Conservation (phyloP, 2,329 filamentous ascomycete genomes). For the Sarocladium oryzae region DNA sequence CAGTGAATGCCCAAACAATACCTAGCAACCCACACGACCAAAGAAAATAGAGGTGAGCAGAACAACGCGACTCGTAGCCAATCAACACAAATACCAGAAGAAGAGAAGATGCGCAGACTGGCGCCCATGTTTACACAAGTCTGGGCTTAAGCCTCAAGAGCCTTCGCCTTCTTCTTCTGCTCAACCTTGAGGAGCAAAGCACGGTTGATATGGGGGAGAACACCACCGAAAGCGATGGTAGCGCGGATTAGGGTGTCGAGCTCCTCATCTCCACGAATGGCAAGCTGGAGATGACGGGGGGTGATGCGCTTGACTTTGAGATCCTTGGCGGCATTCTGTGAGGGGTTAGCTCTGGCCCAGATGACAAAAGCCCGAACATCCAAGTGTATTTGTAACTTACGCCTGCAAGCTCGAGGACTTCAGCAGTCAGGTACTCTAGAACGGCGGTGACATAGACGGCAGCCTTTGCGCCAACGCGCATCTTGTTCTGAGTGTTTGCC, state of each 20-base stretch:
- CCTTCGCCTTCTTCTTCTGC: slow-evolving; percentile 84
- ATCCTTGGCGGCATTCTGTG: slow-evolving; percentile 91
- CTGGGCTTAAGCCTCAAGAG: slow-evolving; percentile 34
- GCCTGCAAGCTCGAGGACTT: slow-evolving; percentile 95
- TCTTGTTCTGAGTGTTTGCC: slow-evolving; percentile 99
- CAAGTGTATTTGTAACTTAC: slow-evolving; percentile 42
- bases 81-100: background rate
- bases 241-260: slow-evolving; percentile 95
- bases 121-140: background rate
- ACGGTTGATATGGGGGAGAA: slow-evolving; percentile 97
- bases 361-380: background rate
- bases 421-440: slow-evolving; percentile 94
- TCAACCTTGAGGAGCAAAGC: slow-evolving; percentile 92
- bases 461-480: slow-evolving; percentile 97
- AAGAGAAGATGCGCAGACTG: background rate
- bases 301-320: slow-evolving; percentile 99
- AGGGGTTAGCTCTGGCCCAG: background rate
- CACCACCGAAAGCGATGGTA: slow-evolving; percentile 97
- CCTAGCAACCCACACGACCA: slow-evolving; percentile 7
- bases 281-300: slow-evolving; percentile 92
- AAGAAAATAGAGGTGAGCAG: background rate
- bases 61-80: background rate
- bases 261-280: slow-evolving; percentile 97
- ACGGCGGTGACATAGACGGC: slow-evolving; percentile 98
- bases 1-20: background rate